Percentiles rank a stretch among this genome's conserved stretches.
Evolutionary conservation across 352 stramenopile genomes (phyloP).

Genomic region (Globisporangium heterothallicum): DNA sequence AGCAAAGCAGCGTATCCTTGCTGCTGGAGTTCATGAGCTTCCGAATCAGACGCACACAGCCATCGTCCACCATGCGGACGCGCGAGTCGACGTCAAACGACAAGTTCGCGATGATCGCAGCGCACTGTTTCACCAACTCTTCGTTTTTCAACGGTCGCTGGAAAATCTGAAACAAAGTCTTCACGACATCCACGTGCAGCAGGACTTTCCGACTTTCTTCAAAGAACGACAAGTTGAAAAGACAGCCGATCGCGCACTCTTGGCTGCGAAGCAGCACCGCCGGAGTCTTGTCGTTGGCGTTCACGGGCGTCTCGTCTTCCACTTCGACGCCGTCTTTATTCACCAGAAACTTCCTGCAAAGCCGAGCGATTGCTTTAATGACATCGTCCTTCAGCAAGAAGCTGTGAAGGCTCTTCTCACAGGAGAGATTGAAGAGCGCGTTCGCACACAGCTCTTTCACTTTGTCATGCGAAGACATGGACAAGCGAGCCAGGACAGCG

Average conservation of each 20-base stretch:
- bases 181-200: conserved; percentile 52
- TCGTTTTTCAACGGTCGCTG: conserved; percentile 58
- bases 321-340: conserved; percentile 45
- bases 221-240: conserved; percentile 80
- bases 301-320: conserved; percentile 41
- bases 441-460: conserved; percentile 68
- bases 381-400: conserved; percentile 71
- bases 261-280: conserved; percentile 50
- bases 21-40: conserved; percentile 58
- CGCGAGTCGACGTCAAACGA: conserved; percentile 65
- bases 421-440: conserved; percentile 80
- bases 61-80: conserved; percentile 54
- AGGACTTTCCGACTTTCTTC: conserved; percentile 56
- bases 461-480: conserved; percentile 35
- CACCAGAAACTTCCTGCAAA: conserved; percentile 48
- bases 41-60: conserved; percentile 54
- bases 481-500: conserved; percentile 43
- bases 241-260: conserved; percentile 65
- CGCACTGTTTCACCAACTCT: conserved; percentile 61
- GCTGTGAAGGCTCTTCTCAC: conserved; percentile 54
- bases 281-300: conserved; percentile 33
- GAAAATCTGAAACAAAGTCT: conserved; percentile 63
- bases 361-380: conserved; percentile 57
- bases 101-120: conserved; percentile 61
- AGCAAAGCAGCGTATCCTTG: conserved; percentile 66